A percentile compares a stretch with the other conserved stretches of the same genome.
phyloP scores from a whole-genome alignment of 768 basidiomycete genomes.

The Xerocomus potaroensis region DNA sequence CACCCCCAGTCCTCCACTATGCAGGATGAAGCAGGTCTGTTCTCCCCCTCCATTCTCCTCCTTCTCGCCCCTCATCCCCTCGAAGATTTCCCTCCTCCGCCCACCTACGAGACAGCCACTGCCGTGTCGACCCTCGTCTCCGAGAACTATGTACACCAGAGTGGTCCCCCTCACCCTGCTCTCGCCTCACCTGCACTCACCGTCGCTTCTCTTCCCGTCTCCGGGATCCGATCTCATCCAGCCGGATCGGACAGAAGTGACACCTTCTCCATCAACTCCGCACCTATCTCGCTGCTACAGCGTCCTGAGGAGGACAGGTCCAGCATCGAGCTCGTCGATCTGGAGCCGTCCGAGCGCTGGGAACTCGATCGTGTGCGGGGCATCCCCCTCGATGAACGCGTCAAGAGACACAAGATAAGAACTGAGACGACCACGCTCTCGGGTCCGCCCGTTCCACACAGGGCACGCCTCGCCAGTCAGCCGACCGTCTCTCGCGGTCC shows the following conservation, averaged over 20 bases:
- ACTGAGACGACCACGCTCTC: constrained; percentile 24
- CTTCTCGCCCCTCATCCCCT: constrained; percentile 24
- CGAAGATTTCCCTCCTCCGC: constrained; percentile 65
- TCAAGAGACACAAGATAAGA: constrained; percentile 33
- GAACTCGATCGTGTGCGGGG: constrained; percentile 43
- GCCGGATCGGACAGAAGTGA: constrained; percentile 23
- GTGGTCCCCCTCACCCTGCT: constrained; percentile 22
- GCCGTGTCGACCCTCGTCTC: constrained; percentile 40
- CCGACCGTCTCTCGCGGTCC: constrained; percentile 23
- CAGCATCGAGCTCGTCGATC: constrained; percentile 49
- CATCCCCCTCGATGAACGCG: constrained; percentile 39
- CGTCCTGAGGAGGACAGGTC: constrained; percentile 45
- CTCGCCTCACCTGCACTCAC: constrained; percentile 23
- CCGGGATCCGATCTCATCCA: constrained; percentile 6
- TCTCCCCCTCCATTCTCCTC: neutral
- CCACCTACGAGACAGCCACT: constrained; percentile 61
- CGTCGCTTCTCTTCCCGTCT: constrained; percentile 22
- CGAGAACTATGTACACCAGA: constrained; percentile 35
- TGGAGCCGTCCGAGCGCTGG: constrained; percentile 41
- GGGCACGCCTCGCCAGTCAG: constrained; percentile 29
- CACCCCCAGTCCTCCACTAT: constrained; percentile 25
- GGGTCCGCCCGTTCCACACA: constrained; percentile 22
- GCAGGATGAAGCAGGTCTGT: constrained; percentile 31
- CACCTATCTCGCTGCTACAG: constrained; percentile 14
- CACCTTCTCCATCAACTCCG: constrained; percentile 18